These are phyloP conservation scores for Leccinum barrowsii DNA, from an alignment of 768 basidiomycete species.

Conservation along the genomic window DNA sequence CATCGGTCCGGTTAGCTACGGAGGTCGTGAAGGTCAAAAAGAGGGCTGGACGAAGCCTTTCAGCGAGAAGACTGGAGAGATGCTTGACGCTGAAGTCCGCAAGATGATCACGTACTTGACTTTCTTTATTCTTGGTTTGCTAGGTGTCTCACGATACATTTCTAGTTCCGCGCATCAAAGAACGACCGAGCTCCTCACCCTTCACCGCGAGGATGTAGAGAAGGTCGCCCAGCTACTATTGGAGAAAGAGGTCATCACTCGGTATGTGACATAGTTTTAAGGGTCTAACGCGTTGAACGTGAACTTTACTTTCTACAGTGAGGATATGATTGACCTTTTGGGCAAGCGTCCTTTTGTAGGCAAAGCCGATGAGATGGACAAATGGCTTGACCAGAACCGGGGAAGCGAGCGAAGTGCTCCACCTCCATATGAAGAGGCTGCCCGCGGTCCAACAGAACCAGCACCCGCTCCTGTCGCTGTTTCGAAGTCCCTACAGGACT, in stretches of 20 bases:
- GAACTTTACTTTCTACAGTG: slow-evolving; percentile 40
- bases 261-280: slow-evolving; percentile 44
- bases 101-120: slow-evolving; percentile 85
- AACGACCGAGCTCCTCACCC: slow-evolving; percentile 75
- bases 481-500: slow-evolving; percentile 36
- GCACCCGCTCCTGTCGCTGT: slow-evolving; percentile 41
- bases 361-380: slow-evolving; percentile 90
- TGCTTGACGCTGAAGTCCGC: slow-evolving; percentile 86
- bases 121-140: slow-evolving; percentile 8
- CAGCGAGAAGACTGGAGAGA: slow-evolving; percentile 94
- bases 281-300: neutral
- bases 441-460: slow-evolving; percentile 38
- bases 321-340: slow-evolving; percentile 82
- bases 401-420: slow-evolving; percentile 58
- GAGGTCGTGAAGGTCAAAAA: slow-evolving; percentile 77
- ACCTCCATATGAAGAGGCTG: slow-evolving; percentile 53
- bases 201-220: slow-evolving; percentile 85
- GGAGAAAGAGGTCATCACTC: slow-evolving; percentile 94
- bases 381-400: slow-evolving; percentile 86
- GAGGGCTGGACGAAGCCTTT: slow-evolving; percentile 97
- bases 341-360: slow-evolving; percentile 81
- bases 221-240: slow-evolving; percentile 87
- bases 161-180: slow-evolving; percentile 72
- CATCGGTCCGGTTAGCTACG: slow-evolving; percentile 96
- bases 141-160: slow-evolving; percentile 8